phyloP scores from a whole-genome alignment of 306 rosid species.

The Astragalus glycyphyllos region DNA sequence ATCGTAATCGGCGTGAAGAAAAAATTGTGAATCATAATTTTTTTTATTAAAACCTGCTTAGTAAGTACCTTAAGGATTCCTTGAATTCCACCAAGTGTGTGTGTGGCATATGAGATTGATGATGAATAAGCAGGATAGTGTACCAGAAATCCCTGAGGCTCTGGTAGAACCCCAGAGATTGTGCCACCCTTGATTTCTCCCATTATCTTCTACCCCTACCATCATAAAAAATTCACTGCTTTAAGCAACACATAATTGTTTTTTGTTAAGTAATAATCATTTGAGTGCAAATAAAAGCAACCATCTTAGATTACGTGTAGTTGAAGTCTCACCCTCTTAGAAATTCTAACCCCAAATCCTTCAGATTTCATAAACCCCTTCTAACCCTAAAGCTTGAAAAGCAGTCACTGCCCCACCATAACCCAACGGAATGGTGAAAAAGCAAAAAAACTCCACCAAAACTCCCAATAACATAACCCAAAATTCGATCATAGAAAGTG shows the following conservation, averaged over 20 bases:
- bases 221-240: slow-evolving; percentile 5
- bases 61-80: slow-evolving; percentile 64
- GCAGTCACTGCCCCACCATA: too few species aligned
- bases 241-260: slow-evolving; percentile 8
- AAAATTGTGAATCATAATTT: background rate
- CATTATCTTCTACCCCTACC: slow-evolving; percentile 48
- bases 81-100: slow-evolving; percentile 76
- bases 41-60: background rate
- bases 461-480: too few species aligned
- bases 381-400: too few species aligned
- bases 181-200: slow-evolving; percentile 68
- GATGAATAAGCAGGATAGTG: slow-evolving; percentile 85
- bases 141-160: slow-evolving; percentile 56
- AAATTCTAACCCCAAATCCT: too few species aligned
- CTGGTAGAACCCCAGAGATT: slow-evolving; percentile 67
- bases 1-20: background rate
- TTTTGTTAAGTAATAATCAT: background rate
- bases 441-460: too few species aligned
- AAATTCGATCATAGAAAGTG: too few species aligned
- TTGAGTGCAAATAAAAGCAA: too few species aligned
- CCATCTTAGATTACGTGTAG: too few species aligned
- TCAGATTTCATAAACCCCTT: too few species aligned
- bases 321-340: too few species aligned
- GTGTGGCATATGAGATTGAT: slow-evolving; percentile 59
- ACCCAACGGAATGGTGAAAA: too few species aligned